Evolutionary conservation across 2,329 filamentous ascomycete species (phyloP), one percentile per base, ranked within the genome.

Genomic region (Aspergillus sp.): DNA sequence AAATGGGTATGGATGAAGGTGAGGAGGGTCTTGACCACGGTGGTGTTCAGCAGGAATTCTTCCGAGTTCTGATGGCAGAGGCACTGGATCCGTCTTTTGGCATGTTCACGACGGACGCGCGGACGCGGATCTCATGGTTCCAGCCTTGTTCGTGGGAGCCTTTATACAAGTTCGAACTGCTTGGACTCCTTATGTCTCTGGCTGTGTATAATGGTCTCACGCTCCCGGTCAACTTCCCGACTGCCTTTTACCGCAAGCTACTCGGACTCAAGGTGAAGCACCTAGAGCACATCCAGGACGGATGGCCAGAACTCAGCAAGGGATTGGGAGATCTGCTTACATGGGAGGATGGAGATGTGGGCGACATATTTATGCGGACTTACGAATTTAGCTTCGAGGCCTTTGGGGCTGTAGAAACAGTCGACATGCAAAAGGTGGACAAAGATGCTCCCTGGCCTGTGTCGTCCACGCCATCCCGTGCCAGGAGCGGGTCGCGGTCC

Each of bases 11-110:
- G 71, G 88, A 91, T 36, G 82, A 83, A 56, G 91, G 92, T 30
- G 95, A 98, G 74, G 88, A 96, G 73, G 95, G 95, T 0, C 86
- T 96, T 36, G 95, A 99, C 74, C 92, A 94, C 52, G 95, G 95
- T 47, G 95, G 95, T 64, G 93, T 99, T 1, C 94, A 97, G 68
- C 93, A 96, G 73, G 95, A 99, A 65, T 98, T 96, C 73, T 98
- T 99, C 78, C 87, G 92, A 15, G 78, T 97, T 27, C 87, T 91
- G 17, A 88, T 97, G 67, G 86, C 86, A 0, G 89, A 96, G 70
- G 90, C 90, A 3, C 83, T 98, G 49, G 83, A 91, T 67, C 89
- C 91, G 4, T 84, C 88, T 47, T 91, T 90, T 69, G 92, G 86
- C 77, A 80, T 79, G 80, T 98, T 98, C 73, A 89, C 88, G 0